Base-by-base conservation (phyloP, 2,329 filamentous ascomycete species). In the Aspergillus aculeatinus region DNA sequence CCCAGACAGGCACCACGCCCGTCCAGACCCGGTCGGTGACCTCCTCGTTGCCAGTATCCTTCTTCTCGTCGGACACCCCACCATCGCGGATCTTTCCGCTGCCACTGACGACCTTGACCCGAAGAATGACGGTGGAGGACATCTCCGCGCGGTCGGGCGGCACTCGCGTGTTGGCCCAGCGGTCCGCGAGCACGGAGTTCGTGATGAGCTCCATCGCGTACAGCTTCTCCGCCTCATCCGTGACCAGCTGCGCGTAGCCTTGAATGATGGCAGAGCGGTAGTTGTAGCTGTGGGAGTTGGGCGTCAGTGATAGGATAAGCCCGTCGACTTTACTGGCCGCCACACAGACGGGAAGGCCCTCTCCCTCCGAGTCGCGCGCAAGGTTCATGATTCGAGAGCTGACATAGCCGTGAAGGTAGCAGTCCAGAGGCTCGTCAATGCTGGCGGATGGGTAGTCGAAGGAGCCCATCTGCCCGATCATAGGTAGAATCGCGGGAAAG, bases 391-490 rank as follows among this genome's bases (percentile, higher is more conserved):
- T 81, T 7, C 92, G 88, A 0, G 87, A 87, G 61, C 87, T 90
- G 67, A 94, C 88, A 74, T 94, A 96, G 70, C 91, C 91, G 76
- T 96, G 92, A 7, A 96, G 83, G 74, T 96, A 96, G 63, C 89
- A 83, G 60, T 92, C 88, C 5, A 92, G 80, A 0, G 88, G 86
- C 65, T 92, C 87, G 54, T 83, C 81, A 19, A 84, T 74, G 55
- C 82, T 80, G 16, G 85, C 81, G 57, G 83, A 87, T 5, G 88
- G 88, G 60, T 79, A 78, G 9, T 81, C 81, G 72, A 88, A 95
- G 25, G 87, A 90, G 12, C 87, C 90, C 83, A 95, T 89, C 68
- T 90, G 87, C 55, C 90, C 91, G 68, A 96, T 90, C 91, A 96
- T 94, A 62, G 92, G 92, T 2, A 96, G 82, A 57, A 89, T 87